phyloP scores from a whole-genome alignment of 805 yeast species.

The Wickerhamomyces strasburgensis region DNA sequence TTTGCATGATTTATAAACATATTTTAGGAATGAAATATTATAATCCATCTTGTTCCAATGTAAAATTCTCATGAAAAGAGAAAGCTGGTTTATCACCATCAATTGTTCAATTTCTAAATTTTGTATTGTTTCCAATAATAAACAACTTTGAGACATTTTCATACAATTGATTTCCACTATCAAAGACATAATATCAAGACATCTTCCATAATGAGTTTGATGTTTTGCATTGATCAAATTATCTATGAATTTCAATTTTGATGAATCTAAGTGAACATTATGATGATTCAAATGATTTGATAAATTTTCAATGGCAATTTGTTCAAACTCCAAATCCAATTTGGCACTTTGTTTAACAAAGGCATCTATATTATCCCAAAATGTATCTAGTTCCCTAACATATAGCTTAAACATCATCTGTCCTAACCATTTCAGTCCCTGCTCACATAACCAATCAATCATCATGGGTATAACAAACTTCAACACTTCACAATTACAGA shows the following conservation, averaged over 20 bases:
- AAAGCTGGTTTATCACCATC: slow-evolving; percentile 8
- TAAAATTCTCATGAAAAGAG: slow-evolving; percentile 6
- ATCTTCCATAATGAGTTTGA: slow-evolving; percentile 1
- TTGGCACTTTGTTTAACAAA: background rate
- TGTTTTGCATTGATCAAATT: slow-evolving; percentile 1
- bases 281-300: too few relatives aligned
- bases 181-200: slow-evolving; percentile 3
- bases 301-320: too few relatives aligned
- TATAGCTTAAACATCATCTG: background rate
- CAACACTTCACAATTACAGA: background rate
- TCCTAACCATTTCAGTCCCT: background rate
- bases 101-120: slow-evolving; percentile 7
- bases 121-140: slow-evolving; percentile 11
- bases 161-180: slow-evolving; percentile 7
- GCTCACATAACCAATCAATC: background rate
- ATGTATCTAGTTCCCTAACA: background rate
- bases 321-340: background rate
- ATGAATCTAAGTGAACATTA: too few relatives aligned
- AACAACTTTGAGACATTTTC: slow-evolving; percentile 1
- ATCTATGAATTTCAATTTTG: background rate
- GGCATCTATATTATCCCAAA: background rate
- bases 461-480: background rate
- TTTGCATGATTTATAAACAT: slow-evolving; percentile 7
- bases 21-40: slow-evolving; percentile 6
- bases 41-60: background rate